These are phyloP conservation scores for Vigna unguiculata DNA, from an alignment of 306 rosid genomes.

Conservation along the genomic window DNA sequence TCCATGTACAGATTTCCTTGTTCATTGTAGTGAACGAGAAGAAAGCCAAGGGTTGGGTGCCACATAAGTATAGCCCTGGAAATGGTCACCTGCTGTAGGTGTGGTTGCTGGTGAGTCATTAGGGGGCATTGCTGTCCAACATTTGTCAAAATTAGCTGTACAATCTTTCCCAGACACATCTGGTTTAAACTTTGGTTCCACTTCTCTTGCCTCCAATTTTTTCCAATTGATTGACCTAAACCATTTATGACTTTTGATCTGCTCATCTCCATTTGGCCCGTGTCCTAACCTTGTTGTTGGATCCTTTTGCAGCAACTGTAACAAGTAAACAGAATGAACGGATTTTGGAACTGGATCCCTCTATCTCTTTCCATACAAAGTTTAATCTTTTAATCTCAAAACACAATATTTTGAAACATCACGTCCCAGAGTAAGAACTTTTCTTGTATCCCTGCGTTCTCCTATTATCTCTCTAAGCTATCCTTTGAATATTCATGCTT, in stretches of 20 bases:
- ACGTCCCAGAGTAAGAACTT: conserved; percentile 11
- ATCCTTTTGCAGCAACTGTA: conserved; percentile 89
- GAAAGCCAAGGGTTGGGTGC: conserved; percentile 97
- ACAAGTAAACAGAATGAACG: conserved; percentile 36
- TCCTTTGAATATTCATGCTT: neutral
- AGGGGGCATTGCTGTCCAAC: conserved; percentile 94
- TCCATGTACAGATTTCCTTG: conserved; percentile 21
- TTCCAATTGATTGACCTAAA: conserved; percentile 85
- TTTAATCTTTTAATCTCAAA: neutral
- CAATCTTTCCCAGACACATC: conserved; percentile 85
- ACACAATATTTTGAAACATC: neutral
- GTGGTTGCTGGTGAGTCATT: conserved; percentile 94
- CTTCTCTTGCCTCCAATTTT: conserved; percentile 86
- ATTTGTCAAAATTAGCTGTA: conserved; percentile 84
- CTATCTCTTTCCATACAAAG: neutral
- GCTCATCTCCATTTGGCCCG: conserved; percentile 82
- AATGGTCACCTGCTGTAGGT: conserved; percentile 83
- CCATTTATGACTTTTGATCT: conserved; percentile 86
- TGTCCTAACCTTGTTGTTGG: conserved; percentile 79
- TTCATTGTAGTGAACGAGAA: conserved; percentile 49
- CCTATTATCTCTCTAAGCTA: neutral
- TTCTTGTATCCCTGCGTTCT: neutral
- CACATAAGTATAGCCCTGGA: conserved; percentile 82
- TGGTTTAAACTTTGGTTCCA: conserved; percentile 85
- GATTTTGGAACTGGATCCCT: conserved; percentile 15